Conservation (phyloP, 129 eudicot species). For the Gnaphalium uliginosum region DNA sequence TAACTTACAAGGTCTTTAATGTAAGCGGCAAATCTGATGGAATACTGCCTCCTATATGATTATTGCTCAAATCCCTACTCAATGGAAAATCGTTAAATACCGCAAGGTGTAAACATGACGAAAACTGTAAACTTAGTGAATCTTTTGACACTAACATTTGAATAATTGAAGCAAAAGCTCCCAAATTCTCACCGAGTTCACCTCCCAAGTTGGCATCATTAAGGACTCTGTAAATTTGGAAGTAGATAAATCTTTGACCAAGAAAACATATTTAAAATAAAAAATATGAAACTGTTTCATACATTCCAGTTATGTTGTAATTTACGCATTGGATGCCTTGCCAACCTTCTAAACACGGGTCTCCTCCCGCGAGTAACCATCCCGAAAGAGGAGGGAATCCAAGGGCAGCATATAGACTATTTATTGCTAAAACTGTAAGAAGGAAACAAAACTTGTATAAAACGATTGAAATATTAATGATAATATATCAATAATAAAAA, state of each 20-base stretch:
- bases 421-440: conserved; percentile 64
- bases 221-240: conserved; percentile 48
- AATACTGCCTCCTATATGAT: conserved; percentile 74
- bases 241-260: neutral
- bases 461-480: neutral
- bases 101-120: neutral
- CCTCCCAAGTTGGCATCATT: conserved; percentile 72
- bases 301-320: conserved; percentile 75
- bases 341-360: conserved; percentile 81
- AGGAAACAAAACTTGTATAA: neutral
- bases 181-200: conserved; percentile 48
- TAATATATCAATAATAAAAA: neutral
- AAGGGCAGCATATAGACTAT: conserved; percentile 62
- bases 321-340: conserved; percentile 78
- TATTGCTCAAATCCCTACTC: conserved; percentile 71
- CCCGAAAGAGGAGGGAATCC: conserved; percentile 66
- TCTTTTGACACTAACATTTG: conserved; percentile 51
- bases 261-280: neutral
- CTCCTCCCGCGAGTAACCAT: conserved; percentile 73
- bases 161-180: conserved; percentile 55
- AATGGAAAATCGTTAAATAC: neutral
- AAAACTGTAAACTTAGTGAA: neutral
- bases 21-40: conserved; percentile 68
- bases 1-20: conserved; percentile 61
- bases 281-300: conserved; percentile 29